phyloP scores from a whole-genome alignment of 257 asterid genomes.

The Striga asiatica region DNA sequence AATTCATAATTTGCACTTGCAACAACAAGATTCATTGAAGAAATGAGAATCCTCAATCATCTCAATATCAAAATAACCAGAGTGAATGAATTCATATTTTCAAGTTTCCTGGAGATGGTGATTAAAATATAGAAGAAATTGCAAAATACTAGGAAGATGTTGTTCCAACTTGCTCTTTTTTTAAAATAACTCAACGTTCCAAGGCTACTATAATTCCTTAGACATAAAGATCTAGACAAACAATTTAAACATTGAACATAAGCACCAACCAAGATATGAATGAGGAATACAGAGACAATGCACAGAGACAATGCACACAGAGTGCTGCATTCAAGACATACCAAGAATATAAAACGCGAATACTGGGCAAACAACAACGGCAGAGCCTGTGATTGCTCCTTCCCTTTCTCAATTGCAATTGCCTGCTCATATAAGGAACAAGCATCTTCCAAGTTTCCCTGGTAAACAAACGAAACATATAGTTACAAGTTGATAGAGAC shows the following conservation, averaged over 20 bases:
- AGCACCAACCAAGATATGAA: not conserved
- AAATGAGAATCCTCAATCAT: not conserved
- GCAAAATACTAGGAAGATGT: no score
- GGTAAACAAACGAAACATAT: slow-evolving; percentile 15
- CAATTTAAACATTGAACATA: not conserved
- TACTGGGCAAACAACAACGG: slow-evolving; percentile 87
- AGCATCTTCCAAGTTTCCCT: slow-evolving; percentile 87
- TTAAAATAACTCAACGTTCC: not conserved
- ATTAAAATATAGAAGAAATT: no score
- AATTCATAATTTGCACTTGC: not conserved
- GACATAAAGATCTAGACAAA: slow-evolving; percentile 1
- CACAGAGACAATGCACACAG: no score
- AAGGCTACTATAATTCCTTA: not conserved
- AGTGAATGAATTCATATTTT: no score
- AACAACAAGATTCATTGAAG: not conserved
- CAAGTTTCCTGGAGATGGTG: no score
- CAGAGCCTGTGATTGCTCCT: slow-evolving; percentile 82
- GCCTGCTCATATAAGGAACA: slow-evolving; percentile 84
- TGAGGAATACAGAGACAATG: not conserved
- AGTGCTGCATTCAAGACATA: slow-evolving; percentile 17
- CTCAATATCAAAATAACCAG: no score
- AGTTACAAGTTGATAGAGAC: slow-evolving; percentile 9
- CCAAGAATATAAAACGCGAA: slow-evolving; percentile 77
- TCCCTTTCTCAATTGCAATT: slow-evolving; percentile 87
- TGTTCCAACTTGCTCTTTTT: not conserved